Conservation (phyloP, 2,329 filamentous ascomycete species). For the Lasiodiplodia hormozganensis region DNA sequence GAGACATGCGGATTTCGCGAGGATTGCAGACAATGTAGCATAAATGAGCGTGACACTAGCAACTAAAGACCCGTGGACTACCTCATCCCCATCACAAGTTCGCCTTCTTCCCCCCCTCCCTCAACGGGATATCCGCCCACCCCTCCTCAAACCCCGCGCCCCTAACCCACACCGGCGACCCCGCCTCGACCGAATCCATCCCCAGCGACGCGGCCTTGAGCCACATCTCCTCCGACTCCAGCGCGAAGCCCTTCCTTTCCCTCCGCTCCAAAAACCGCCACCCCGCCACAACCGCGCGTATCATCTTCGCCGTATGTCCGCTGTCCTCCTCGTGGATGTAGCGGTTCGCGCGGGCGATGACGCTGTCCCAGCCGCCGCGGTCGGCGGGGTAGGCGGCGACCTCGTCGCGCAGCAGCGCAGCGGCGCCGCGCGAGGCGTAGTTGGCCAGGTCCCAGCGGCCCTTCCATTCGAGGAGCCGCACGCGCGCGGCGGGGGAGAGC, state of each 20-base stretch:
- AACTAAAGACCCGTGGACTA: no score
- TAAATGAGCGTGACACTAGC: no score
- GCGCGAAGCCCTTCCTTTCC: constrained; percentile 11
- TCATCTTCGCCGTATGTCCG: constrained; percentile 80
- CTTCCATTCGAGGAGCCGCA: constrained; percentile 81
- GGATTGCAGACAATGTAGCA: no score
- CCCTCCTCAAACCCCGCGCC: constrained; percentile 69
- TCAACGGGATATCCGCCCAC: constrained; percentile 58
- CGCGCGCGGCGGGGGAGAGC: constrained; percentile 67
- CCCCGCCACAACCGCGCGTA: constrained; percentile 72
- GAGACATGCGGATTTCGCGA: no score
- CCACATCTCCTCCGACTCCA: constrained; percentile 64
- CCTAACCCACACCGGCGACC: constrained; percentile 65
- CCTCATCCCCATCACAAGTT: neutral
- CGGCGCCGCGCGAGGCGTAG: constrained; percentile 73
- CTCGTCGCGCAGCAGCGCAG: constrained; percentile 60
- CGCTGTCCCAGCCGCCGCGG: constrained; percentile 49
- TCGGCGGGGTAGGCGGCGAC: constrained; percentile 25
- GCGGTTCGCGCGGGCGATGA: constrained; percentile 55
- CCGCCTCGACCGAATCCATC: constrained; percentile 66
- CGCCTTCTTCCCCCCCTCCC: neutral
- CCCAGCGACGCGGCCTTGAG: constrained; percentile 65
- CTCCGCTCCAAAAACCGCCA: constrained; percentile 52
- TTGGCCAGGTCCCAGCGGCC: constrained; percentile 75
- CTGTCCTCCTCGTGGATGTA: constrained; percentile 66